These are phyloP conservation scores for Aureobasidium sp. DNA, from an alignment of 2,329 filamentous ascomycete genomes.

Conservation along the genomic window DNA sequence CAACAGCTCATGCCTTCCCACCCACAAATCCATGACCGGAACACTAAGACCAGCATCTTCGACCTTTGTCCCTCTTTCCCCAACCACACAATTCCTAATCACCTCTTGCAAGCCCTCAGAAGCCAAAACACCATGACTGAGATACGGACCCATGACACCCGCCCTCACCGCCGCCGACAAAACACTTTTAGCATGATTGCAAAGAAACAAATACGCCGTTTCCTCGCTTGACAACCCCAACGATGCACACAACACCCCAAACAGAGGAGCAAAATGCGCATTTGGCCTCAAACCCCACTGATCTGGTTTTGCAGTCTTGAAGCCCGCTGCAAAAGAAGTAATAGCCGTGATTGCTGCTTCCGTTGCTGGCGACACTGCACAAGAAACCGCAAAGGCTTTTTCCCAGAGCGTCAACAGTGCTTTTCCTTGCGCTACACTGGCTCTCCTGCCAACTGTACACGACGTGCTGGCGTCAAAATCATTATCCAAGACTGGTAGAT, in stretches of 20 bases:
- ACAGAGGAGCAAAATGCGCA: constrained; percentile 65
- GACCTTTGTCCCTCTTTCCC: constrained; percentile 52
- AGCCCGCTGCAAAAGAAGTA: neutral
- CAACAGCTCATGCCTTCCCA: constrained; percentile 72
- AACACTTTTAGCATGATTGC: constrained; percentile 69
- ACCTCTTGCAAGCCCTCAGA: constrained; percentile 50
- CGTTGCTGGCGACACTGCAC: neutral
- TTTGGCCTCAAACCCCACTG: constrained; percentile 18
- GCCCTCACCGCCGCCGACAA: constrained; percentile 71
- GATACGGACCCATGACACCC: constrained; percentile 72
- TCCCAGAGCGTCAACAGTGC: constrained; percentile 73
- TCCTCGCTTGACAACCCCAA: constrained; percentile 55
- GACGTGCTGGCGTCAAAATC: constrained; percentile 67
- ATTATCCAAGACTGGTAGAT: constrained; percentile 60
- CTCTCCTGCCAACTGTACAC: constrained; percentile 71
- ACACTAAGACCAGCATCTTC: constrained; percentile 68
- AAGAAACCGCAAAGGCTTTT: constrained; percentile 23
- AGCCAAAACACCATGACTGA: constrained; percentile 67
- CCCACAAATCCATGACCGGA: constrained; percentile 74
- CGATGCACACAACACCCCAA: constrained; percentile 59
- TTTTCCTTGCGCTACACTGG: constrained; percentile 67
- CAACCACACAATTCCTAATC: constrained; percentile 52
- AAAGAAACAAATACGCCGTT: constrained; percentile 66
- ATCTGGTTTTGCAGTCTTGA: neutral
- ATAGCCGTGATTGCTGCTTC: neutral